Percentiles rank a stretch among this genome's conserved stretches.
phyloP scores from a whole-genome alignment of 2,329 filamentous ascomycete species.

The Apiospora kogelbergensis region DNA sequence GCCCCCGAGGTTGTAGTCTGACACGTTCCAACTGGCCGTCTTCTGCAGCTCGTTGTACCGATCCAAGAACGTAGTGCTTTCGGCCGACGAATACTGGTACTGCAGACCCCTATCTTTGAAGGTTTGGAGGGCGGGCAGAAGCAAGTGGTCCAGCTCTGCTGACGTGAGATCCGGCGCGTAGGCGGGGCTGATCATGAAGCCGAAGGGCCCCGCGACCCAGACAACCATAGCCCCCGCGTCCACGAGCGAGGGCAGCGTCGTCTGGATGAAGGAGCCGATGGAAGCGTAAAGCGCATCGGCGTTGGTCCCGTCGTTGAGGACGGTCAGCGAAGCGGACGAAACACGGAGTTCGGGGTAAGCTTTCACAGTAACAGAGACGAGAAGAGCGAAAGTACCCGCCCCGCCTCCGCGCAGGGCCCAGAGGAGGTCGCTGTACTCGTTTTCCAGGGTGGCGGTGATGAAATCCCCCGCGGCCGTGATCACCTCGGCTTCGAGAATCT shows the following conservation, averaged over 20 bases:
- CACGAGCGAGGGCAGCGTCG: slow-evolving; percentile 12
- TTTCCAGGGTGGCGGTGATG: slow-evolving; percentile 45
- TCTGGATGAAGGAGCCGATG: slow-evolving; percentile 14
- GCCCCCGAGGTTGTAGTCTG: slow-evolving; percentile 17
- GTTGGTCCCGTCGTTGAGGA: slow-evolving; percentile 14
- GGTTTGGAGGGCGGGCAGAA: background rate
- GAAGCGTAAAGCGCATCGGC: slow-evolving; percentile 14
- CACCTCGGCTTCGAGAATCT: slow-evolving; percentile 55
- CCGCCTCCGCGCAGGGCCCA: slow-evolving; percentile 64
- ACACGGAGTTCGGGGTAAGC: background rate
- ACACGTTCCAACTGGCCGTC: slow-evolving; percentile 17
- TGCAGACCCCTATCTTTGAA: slow-evolving; percentile 5
- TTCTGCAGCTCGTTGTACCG: slow-evolving; percentile 10
- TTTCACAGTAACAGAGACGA: slow-evolving; percentile 28
- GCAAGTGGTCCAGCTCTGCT: slow-evolving; percentile 10
- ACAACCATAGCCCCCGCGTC: slow-evolving; percentile 15
- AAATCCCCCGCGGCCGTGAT: slow-evolving; percentile 49
- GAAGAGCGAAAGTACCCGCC: slow-evolving; percentile 57
- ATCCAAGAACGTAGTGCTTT: slow-evolving; percentile 13
- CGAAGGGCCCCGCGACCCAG: slow-evolving; percentile 14
- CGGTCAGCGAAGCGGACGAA: slow-evolving; percentile 13
- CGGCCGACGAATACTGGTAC: slow-evolving; percentile 14
- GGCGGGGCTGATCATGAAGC: slow-evolving; percentile 17
- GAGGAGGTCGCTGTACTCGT: slow-evolving; percentile 55
- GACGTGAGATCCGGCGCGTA: slow-evolving; percentile 9